phyloP scores from a whole-genome alignment of 345 rosid species.

The Gynandropsis gynandra region DNA sequence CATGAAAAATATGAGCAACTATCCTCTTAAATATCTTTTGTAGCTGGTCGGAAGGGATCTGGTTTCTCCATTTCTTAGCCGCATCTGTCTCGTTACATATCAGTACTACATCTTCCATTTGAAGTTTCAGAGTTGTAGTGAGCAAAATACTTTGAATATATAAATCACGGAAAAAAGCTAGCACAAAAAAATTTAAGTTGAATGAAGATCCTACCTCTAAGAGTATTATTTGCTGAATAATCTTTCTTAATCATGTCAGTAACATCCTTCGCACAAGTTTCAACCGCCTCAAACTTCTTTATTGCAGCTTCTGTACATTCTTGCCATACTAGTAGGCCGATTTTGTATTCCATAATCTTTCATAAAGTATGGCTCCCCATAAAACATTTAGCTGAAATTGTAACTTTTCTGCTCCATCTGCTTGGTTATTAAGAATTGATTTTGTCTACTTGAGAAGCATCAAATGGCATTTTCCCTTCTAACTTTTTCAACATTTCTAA shows the following conservation, averaged over 20 bases:
- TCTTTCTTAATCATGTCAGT: slow-evolving; percentile 51
- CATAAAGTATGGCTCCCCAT: slow-evolving; percentile 80
- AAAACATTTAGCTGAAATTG: slow-evolving; percentile 51
- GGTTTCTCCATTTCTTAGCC: slow-evolving; percentile 42
- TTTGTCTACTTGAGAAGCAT: too few relatives aligned
- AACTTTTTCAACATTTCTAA: slow-evolving; percentile 60
- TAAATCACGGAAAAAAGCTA: slow-evolving; percentile 1
- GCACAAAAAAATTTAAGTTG: neutral
- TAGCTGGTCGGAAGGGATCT: slow-evolving; percentile 53
- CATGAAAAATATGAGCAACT: slow-evolving; percentile 42
- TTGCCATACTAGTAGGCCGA: slow-evolving; percentile 63
- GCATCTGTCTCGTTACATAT: too few relatives aligned
- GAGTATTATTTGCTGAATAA: slow-evolving; percentile 37
- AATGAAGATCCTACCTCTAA: slow-evolving; percentile 45
- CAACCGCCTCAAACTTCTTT: slow-evolving; percentile 75
- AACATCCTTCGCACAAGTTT: too few relatives aligned
- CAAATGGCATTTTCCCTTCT: slow-evolving; percentile 16
- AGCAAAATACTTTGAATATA: neutral
- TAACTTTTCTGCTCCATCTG: slow-evolving; percentile 21
- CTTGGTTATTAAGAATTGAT: too few relatives aligned
- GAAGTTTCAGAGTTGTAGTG: slow-evolving; percentile 54
- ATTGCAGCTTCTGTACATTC: slow-evolving; percentile 67
- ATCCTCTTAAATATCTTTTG: slow-evolving; percentile 61
- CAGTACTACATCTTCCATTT: slow-evolving; percentile 42
- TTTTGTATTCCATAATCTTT: slow-evolving; percentile 75